These are phyloP conservation scores for Trichoderma sp. DNA, from an alignment of 2,329 filamentous ascomycete species.

Conservation along the genomic window DNA sequence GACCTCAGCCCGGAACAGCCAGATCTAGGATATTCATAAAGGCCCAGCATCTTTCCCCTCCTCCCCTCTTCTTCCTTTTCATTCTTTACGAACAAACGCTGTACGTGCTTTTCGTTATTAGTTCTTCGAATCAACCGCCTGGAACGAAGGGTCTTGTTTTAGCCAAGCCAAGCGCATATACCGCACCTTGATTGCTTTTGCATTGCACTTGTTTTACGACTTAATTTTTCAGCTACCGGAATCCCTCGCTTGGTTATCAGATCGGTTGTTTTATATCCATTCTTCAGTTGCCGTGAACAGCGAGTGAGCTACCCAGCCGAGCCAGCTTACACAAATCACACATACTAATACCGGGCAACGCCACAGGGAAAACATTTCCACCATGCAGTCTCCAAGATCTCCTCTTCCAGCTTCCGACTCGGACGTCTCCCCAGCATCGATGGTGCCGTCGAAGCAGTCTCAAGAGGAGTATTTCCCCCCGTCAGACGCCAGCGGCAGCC, in stretches of 20 bases:
- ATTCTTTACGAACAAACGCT: not conserved
- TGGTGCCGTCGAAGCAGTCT: slow-evolving; percentile 28
- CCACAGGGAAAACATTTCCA: not conserved
- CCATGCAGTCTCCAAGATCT: slow-evolving; percentile 30
- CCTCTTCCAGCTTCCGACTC: slow-evolving; percentile 42
- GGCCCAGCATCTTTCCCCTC: slow-evolving; percentile 22
- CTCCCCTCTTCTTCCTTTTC: not conserved
- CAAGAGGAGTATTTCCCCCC: slow-evolving; percentile 24
- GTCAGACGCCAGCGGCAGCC: slow-evolving; percentile 9
- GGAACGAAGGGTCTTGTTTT: not conserved
- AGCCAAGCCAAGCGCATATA: not conserved
- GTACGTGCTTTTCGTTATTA: not conserved
- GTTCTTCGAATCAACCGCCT: not conserved
- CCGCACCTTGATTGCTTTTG: not conserved
- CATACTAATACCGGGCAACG: not conserved
- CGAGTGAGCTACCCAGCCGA: not conserved
- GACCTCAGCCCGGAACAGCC: not conserved
- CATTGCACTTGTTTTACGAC: not conserved
- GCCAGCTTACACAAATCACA: not conserved
- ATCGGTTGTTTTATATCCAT: not conserved
- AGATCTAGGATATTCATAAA: slow-evolving; percentile 10
- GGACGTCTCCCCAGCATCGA: slow-evolving; percentile 47
- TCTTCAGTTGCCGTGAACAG: not conserved
- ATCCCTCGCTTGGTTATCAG: not conserved
- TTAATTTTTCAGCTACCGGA: not conserved